phyloP scores from a whole-genome alignment of 1,139 yeast species.

The Suhomyces yuchorum region DNA sequence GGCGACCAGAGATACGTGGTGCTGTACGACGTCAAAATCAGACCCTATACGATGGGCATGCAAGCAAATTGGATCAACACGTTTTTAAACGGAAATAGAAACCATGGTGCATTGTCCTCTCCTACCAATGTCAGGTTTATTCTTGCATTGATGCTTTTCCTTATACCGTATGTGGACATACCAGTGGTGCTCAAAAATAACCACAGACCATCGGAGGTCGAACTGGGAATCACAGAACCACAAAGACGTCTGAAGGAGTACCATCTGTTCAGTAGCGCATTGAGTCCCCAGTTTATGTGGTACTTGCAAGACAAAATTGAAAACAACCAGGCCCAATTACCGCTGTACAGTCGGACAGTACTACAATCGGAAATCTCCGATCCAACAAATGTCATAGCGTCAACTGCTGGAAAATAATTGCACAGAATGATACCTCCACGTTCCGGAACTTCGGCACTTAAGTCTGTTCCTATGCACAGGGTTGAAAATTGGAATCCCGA shows the following conservation, averaged over 20 bases:
- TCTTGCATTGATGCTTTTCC: constrained; percentile 24
- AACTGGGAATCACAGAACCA: background rate
- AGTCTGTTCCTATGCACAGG: background rate
- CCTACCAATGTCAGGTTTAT: constrained; percentile 20
- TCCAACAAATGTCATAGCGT: background rate
- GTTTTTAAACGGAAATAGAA: constrained; percentile 32
- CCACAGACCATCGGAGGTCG: background rate
- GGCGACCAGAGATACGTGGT: constrained; percentile 34
- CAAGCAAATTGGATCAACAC: constrained; percentile 38
- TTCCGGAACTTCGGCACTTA: background rate
- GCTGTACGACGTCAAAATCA: constrained; percentile 23
- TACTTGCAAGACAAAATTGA: constrained; percentile 25
- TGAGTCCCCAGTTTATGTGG: constrained; percentile 24
- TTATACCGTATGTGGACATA: constrained; percentile 37
- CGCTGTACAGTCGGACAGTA: constrained; percentile 21
- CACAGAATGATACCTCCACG: background rate
- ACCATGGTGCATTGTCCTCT: constrained; percentile 17
- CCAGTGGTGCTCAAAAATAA: constrained; percentile 16
- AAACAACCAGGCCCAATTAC: constrained; percentile 22
- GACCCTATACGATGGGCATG: constrained; percentile 34
- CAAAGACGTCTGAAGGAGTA: background rate
- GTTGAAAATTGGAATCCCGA: background rate
- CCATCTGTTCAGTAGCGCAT: constrained; percentile 12
- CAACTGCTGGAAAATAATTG: background rate
- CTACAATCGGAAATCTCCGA: background rate